Evolutionary conservation across 148 eudicot species (phyloP), one percentile per base, ranked within the genome.

Genomic region (Rhododendron williamsianum): DNA sequence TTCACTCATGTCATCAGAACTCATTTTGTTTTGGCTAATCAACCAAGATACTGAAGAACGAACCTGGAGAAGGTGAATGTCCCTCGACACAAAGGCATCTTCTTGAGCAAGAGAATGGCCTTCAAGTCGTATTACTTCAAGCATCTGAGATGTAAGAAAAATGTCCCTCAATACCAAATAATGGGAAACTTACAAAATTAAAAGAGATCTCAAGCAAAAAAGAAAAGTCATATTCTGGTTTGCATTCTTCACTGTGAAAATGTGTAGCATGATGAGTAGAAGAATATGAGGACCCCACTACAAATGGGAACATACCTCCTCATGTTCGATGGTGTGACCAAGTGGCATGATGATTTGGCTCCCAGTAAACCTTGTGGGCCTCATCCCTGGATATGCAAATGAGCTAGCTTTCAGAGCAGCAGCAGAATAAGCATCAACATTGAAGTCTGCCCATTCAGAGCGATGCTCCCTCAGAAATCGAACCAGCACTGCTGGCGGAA

Each of bases 361-460:
- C 33, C 99, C 97, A 41, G 96, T 93, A 89, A 96, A 96, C 81
- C 96, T 89, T 6, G 96, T 91, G 15, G 96, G 87, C 83, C 95
- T 90, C 92, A 93, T 88, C 74, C 95, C 96, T 13, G 96, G 95
- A 90, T 89, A 95, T 63, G 95, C 90, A 87, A 87, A 95, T 4
- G 96, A 58, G 86, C 88, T 89, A 58, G 94, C 87, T 88, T 95
- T 95, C 83, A 95, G 81, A 7, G 97, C 91, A 0, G 98, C 93
- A 77, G 98, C 99, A 80, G 92, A 86, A 88, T 95, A 97, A 25
- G 98, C 98, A 90, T 95, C 99, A 74, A 97, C 91, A 69, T 89
- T 94, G 85, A 94, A 94, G 88, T 97, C 99, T 10, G 99, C 99
- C 99, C 99, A 97, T 87, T 97, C 98, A 73, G 99, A 97, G 15